These are phyloP conservation scores for Syzygium aromaticum DNA, from an alignment of 345 rosid genomes.

Conservation along the genomic window DNA sequence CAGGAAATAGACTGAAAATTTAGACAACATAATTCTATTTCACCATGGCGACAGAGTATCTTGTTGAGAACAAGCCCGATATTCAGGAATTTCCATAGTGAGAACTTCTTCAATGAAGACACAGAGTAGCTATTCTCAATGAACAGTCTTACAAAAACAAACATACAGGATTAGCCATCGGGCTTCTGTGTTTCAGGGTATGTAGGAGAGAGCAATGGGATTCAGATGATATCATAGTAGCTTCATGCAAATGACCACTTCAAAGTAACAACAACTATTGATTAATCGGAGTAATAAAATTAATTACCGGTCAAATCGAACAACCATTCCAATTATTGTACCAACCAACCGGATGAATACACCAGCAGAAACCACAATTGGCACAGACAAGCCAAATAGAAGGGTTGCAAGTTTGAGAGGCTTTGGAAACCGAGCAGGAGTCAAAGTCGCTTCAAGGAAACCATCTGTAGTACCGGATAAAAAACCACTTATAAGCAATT, in stretches of 20 bases:
- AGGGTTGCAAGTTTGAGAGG: slow-evolving; percentile 94
- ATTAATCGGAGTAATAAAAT: neutral
- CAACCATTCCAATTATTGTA: slow-evolving; percentile 43
- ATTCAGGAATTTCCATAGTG: neutral
- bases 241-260: neutral
- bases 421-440: slow-evolving; percentile 74
- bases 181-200: neutral
- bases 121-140: neutral
- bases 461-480: slow-evolving; percentile 51
- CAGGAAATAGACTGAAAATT: neutral
- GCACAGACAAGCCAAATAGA: slow-evolving; percentile 55
- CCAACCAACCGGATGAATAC: slow-evolving; percentile 43
- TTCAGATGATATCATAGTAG: neutral
- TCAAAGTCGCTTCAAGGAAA: slow-evolving; percentile 83
- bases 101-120: neutral
- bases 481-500: neutral
- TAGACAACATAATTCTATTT: neutral
- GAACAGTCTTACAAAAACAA: neutral
- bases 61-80: neutral
- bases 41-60: neutral
- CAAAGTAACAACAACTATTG: neutral
- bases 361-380: slow-evolving; percentile 71
- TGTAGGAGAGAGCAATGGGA: neutral
- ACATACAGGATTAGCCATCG: neutral
- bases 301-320: slow-evolving; percentile 74